Conservation (phyloP, 2,329 filamentous ascomycete species). For the Trichoderma guizhouense region DNA sequence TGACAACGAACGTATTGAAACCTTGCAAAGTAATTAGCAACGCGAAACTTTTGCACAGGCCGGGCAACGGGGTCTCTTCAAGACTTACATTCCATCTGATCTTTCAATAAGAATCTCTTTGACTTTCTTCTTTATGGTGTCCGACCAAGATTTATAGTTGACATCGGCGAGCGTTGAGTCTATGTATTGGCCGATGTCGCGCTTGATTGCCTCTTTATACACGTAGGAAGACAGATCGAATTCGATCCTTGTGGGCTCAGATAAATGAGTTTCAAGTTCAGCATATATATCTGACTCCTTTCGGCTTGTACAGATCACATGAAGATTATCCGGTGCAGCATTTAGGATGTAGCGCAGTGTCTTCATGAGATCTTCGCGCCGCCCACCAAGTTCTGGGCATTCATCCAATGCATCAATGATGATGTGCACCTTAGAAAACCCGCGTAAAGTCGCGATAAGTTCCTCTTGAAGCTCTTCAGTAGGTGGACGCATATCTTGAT, state of each 20-base stretch:
- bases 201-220: neutral
- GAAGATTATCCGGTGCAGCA: neutral
- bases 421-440: conserved; percentile 1
- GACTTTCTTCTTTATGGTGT: neutral
- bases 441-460: neutral
- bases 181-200: neutral
- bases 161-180: neutral
- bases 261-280: neutral
- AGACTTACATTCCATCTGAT: conserved; percentile 13
- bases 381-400: neutral
- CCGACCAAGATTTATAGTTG: neutral
- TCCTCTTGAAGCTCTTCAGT: neutral
- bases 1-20: conserved; percentile 10
- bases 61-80: neutral
- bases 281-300: neutral
- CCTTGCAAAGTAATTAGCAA: neutral
- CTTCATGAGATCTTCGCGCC: neutral
- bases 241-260: neutral
- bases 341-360: neutral
- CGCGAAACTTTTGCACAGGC: too few relatives aligned
- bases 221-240: neutral
- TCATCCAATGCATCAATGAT: conserved; percentile 15
- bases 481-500: neutral
- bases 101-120: neutral
- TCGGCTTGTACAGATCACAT: conserved; percentile 16